Percentiles rank a stretch among this genome's conserved stretches.
phyloP scores from a whole-genome alignment of 1,139 yeast species.

The Scheffersomyces segobiensis region DNA sequence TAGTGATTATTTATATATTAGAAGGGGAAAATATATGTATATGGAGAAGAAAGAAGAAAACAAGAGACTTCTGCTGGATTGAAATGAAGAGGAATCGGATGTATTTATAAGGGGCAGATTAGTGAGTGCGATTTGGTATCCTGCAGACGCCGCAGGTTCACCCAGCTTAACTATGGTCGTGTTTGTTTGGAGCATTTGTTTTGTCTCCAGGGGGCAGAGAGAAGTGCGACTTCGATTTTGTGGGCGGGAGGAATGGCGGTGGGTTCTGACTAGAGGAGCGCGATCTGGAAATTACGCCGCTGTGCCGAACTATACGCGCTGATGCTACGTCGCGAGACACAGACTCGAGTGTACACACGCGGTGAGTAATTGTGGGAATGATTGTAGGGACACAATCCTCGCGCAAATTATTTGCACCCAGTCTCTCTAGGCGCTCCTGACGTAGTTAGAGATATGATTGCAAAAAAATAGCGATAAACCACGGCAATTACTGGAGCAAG shows the following conservation, averaged over 20 bases:
- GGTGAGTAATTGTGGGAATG: neutral
- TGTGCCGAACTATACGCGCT: neutral
- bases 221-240: neutral
- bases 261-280: neutral
- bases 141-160: neutral
- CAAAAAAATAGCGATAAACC: neutral
- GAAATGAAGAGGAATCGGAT: slow-evolving; percentile 5
- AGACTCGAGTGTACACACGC: neutral
- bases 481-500: neutral
- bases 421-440: neutral
- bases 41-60: slow-evolving; percentile 9
- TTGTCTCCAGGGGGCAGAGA: neutral
- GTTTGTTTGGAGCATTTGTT: neutral
- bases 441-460: neutral
- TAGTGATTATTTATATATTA: slow-evolving; percentile 11
- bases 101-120: neutral
- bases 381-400: neutral
- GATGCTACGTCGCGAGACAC: neutral
- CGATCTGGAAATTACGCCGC: neutral
- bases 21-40: slow-evolving; percentile 5
- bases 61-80: slow-evolving; percentile 2
- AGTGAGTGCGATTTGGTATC: neutral
- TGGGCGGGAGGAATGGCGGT: neutral
- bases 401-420: neutral
- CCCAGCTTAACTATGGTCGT: neutral